These are phyloP conservation scores for Pyricularia sp. DNA, from an alignment of 2,329 filamentous ascomycete species.

Conservation along the genomic window DNA sequence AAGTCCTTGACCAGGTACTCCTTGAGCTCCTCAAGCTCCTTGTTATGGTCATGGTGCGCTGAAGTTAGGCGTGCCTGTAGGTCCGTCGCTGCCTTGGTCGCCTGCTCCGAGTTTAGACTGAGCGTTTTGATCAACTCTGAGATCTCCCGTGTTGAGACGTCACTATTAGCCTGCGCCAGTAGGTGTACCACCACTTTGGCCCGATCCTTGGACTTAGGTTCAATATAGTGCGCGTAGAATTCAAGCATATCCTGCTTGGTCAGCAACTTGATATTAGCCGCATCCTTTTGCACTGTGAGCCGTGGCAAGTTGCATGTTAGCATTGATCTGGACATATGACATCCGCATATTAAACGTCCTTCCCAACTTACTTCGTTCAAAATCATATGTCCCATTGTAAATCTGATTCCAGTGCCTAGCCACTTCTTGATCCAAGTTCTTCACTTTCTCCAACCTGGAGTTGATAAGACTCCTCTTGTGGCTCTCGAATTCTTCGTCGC, in stretches of 20 bases:
- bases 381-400: constrained; percentile 79
- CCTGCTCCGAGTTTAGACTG: constrained; percentile 22
- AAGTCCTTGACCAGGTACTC: constrained; percentile 38
- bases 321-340: not conserved
- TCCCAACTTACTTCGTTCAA: constrained; percentile 60
- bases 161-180: constrained; percentile 57
- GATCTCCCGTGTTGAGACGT: constrained; percentile 31
- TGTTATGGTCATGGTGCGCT: constrained; percentile 32
- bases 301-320: not conserved
- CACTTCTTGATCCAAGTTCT: constrained; percentile 83
- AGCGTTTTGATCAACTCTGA: constrained; percentile 27
- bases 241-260: constrained; percentile 71
- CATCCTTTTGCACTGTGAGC: constrained; percentile 62
- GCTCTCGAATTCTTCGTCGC: constrained; percentile 73
- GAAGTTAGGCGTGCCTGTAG: constrained; percentile 22
- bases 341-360: not conserved
- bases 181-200: constrained; percentile 83
- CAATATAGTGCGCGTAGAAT: constrained; percentile 71
- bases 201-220: constrained; percentile 60
- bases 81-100: constrained; percentile 20
- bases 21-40: constrained; percentile 40
- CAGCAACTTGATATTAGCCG: constrained; percentile 60
- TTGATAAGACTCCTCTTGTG: constrained; percentile 86
- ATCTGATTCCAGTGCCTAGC: constrained; percentile 79
- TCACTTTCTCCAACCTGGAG: constrained; percentile 80